Percentiles rank a stretch among this genome's conserved stretches.
These are phyloP conservation scores for Xylaria sp. DNA, from an alignment of 2,329 filamentous ascomycete genomes.

Conservation along the genomic window DNA sequence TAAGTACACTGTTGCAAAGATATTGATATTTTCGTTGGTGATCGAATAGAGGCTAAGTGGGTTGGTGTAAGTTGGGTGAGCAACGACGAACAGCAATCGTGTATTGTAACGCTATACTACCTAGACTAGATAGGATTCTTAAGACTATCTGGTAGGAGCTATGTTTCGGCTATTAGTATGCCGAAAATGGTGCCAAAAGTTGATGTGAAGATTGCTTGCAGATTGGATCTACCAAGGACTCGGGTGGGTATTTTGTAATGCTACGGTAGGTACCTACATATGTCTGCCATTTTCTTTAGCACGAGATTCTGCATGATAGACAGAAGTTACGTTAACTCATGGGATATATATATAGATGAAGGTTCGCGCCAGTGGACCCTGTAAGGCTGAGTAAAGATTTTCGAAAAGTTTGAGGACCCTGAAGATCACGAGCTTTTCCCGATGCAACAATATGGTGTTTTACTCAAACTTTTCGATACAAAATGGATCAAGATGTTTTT, in stretches of 20 bases:
- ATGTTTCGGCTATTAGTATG: not conserved
- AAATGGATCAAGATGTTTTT: not conserved
- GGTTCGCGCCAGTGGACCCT: not conserved
- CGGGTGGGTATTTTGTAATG: not conserved
- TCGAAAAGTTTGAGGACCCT: conserved; percentile 7
- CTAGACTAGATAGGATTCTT: too few relatives aligned
- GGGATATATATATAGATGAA: not conserved
- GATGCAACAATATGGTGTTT: not conserved
- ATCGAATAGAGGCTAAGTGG: not conserved
- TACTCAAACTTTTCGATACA: not conserved
- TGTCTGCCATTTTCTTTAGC: not conserved
- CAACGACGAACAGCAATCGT: not conserved
- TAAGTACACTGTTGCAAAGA: not conserved
- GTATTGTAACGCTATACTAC: not conserved
- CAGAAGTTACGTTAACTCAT: not conserved
- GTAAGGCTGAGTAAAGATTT: not conserved
- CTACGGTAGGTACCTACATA: too few relatives aligned
- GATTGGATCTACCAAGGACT: not conserved
- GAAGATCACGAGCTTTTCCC: conserved; percentile 7
- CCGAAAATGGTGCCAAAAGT: too few relatives aligned
- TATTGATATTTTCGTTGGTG: not conserved
- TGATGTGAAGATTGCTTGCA: not conserved
- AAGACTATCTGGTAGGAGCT: not conserved
- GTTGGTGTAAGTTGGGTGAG: not conserved
- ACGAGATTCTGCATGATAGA: not conserved